Evolutionary conservation across 768 basidiomycete species (phyloP).

Genomic region (Dacryopinax primogenitus): DNA sequence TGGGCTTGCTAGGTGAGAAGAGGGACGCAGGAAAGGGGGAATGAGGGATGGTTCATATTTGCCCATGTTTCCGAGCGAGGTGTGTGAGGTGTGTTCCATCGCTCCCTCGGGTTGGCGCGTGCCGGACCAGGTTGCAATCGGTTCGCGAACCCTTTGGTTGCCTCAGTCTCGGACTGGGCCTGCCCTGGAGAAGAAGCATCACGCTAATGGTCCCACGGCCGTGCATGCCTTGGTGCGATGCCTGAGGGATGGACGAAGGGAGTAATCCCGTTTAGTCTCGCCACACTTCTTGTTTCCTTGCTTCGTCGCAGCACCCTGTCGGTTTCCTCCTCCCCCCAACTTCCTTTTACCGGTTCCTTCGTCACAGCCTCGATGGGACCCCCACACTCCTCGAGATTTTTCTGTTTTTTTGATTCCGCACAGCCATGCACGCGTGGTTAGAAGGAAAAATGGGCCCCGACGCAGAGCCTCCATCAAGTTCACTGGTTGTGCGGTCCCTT

Average conservation of each 20-base stretch:
- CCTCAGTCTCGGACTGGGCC: slow-evolving; percentile 9
- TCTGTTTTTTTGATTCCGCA: background rate
- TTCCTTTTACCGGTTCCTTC: background rate
- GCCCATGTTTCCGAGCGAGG: slow-evolving; percentile 5
- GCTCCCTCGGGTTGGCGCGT: slow-evolving; percentile 8
- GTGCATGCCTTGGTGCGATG: background rate
- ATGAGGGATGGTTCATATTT: slow-evolving; percentile 9
- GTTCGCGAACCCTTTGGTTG: slow-evolving; percentile 2
- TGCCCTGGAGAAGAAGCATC: slow-evolving; percentile 7
- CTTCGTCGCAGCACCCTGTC: slow-evolving; percentile 9
- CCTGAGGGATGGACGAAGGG: slow-evolving; percentile 4
- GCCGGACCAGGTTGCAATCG: slow-evolving; percentile 9
- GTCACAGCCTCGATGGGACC: slow-evolving; percentile 7
- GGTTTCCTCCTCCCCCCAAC: slow-evolving; percentile 2
- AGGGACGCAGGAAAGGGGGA: background rate
- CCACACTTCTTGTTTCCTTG: background rate
- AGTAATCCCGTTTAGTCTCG: slow-evolving; percentile 9
- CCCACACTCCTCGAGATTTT: slow-evolving; percentile 5
- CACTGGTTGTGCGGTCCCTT: background rate
- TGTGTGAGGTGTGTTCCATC: slow-evolving; percentile 9
- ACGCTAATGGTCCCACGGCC: background rate
- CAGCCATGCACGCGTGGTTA: background rate
- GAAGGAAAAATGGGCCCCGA: background rate
- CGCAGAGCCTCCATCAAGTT: slow-evolving; percentile 7
- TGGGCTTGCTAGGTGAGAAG: background rate